A percentile compares a stretch with the other conserved stretches of the same genome.
phyloP scores from a whole-genome alignment of 2,329 filamentous ascomycete species.

The Colletotrichum eleusines region DNA sequence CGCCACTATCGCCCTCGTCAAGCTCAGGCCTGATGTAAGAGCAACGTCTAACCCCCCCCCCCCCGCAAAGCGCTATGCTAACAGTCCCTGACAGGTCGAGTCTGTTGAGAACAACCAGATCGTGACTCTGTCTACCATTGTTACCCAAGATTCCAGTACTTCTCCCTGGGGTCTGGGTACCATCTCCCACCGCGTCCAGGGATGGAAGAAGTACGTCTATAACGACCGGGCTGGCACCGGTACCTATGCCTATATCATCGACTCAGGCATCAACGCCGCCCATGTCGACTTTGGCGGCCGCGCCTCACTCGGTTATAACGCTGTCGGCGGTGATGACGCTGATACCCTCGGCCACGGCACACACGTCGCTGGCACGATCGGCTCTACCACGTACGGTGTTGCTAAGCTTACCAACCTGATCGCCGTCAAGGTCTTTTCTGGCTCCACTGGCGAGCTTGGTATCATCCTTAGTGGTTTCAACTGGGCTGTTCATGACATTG shows the following conservation, averaged over 20 bases:
- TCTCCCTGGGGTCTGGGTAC: constrained; percentile 60
- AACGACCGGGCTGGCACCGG: constrained; percentile 55
- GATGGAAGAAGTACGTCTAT: constrained; percentile 55
- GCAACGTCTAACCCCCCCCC: accelerated
- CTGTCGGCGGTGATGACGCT: constrained; percentile 49
- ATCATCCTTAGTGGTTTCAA: constrained; percentile 52
- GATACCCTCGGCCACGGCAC: constrained; percentile 61
- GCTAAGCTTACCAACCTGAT: constrained; percentile 58
- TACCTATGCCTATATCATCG: constrained; percentile 65
- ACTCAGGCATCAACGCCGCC: constrained; percentile 63
- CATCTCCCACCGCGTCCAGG: constrained; percentile 56
- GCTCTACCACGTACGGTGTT: constrained; percentile 58
- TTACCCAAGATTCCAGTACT: constrained; percentile 52
- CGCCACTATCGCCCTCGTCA: constrained; percentile 56
- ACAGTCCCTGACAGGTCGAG: constrained; percentile 49
- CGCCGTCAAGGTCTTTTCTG: constrained; percentile 60
- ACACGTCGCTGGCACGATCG: constrained; percentile 61
- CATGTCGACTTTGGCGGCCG: constrained; percentile 62
- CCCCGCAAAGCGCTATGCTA: not conserved
- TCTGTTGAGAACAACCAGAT: constrained; percentile 50
- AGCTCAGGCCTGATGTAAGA: constrained; percentile 55
- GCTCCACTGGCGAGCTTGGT: constrained; percentile 49
- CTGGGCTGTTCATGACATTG: constrained; percentile 60
- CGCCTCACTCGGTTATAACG: constrained; percentile 55
- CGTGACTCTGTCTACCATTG: constrained; percentile 44